Evolutionary conservation across 2,329 filamentous ascomycete genomes (phyloP).

Genomic region (Pezizomycotina sp.): DNA sequence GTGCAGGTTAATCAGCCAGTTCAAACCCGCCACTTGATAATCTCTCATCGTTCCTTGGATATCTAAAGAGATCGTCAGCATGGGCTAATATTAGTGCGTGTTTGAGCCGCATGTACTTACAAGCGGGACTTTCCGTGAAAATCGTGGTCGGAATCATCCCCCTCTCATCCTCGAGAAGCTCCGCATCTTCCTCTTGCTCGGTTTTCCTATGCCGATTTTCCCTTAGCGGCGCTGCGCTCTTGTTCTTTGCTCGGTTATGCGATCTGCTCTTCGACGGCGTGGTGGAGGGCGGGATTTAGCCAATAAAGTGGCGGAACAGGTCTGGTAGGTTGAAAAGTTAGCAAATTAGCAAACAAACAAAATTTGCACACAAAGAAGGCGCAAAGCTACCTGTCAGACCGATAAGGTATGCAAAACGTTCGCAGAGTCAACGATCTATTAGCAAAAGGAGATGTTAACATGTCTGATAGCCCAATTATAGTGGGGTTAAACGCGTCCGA

Average conservation of each 20-base stretch:
- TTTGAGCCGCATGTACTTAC: constrained; percentile 4
- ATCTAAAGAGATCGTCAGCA: constrained; percentile 2
- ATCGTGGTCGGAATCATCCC: constrained; percentile 63
- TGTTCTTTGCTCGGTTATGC: constrained; percentile 66
- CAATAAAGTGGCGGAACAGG: constrained; percentile 96
- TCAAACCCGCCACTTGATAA: constrained; percentile 87
- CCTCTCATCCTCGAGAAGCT: constrained; percentile 76
- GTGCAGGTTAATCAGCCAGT: constrained; percentile 94
- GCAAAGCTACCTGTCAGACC: constrained; percentile 48
- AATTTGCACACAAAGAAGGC: background rate
- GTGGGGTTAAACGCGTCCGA: too few relatives aligned
- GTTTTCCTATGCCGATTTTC: constrained; percentile 67
- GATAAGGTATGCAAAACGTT: constrained; percentile 78
- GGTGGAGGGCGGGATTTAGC: constrained; percentile 85
- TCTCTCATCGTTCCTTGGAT: constrained; percentile 63
- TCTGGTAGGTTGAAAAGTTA: constrained; percentile 34
- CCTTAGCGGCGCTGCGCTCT: constrained; percentile 83
- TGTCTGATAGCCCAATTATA: too few relatives aligned
- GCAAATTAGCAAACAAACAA: background rate
- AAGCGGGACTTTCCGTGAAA: constrained; percentile 86
- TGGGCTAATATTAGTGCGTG: background rate
- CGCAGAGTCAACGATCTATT: constrained; percentile 25
- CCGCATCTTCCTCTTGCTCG: constrained; percentile 94
- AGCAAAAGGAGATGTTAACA: too few relatives aligned
- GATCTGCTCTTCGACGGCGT: constrained; percentile 31